A percentile compares a stretch with the other conserved stretches of the same genome.
Conservation (phyloP, 2,329 filamentous ascomycete species). For the Dactylellina sp. region DNA sequence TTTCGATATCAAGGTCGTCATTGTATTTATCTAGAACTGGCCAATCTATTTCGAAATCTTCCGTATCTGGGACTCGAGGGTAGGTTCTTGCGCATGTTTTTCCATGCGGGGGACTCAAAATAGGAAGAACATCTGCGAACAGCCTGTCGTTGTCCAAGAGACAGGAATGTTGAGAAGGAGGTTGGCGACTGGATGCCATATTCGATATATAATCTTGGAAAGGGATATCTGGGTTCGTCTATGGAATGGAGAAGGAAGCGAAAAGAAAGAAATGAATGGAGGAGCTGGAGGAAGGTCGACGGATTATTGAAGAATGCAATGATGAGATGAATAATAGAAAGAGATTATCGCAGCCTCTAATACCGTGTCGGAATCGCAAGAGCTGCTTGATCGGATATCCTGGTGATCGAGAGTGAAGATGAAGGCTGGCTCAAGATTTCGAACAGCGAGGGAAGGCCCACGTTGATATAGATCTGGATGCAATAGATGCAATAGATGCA, state of each 20-base stretch:
- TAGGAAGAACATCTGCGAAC: conserved; percentile 39
- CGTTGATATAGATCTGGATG: conserved; percentile 39
- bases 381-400: not conserved
- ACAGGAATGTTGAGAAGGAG: conserved; percentile 46
- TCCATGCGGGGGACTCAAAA: conserved; percentile 32
- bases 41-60: conserved; percentile 55
- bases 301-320: conserved; percentile 32
- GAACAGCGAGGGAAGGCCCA: conserved; percentile 11
- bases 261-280: conserved; percentile 12
- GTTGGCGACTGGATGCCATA: conserved; percentile 35
- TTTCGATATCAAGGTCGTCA: conserved; percentile 42
- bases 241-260: conserved; percentile 37
- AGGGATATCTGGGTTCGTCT: conserved; percentile 28
- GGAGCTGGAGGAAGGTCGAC: conserved; percentile 5
- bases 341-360: not conserved
- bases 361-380: not conserved
- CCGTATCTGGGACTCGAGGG: conserved; percentile 36
- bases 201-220: conserved; percentile 37
- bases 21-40: conserved; percentile 40
- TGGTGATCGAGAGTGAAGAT: not conserved
- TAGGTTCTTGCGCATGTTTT: conserved; percentile 8
- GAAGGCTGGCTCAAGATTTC: conserved; percentile 12
- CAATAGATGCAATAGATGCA: conserved; percentile 1
- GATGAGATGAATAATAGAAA: not conserved
- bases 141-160: conserved; percentile 19